Evolutionary conservation across 1,284 basidiomycete genomes (phyloP).

Genomic region (Rhodotorula sp.): DNA sequence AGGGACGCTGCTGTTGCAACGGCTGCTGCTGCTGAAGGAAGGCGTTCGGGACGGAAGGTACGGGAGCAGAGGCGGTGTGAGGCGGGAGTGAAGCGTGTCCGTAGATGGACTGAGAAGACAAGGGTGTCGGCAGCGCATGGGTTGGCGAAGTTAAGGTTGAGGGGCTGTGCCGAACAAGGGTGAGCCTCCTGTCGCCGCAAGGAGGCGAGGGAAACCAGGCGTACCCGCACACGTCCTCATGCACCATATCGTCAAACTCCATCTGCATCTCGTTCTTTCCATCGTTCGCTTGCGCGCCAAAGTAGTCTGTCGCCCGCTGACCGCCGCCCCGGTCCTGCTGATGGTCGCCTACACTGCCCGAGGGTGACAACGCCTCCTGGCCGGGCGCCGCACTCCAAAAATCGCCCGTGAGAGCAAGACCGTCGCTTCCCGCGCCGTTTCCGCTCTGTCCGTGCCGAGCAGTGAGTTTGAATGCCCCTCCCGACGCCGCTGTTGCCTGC

Average conservation of each 20-base stretch:
- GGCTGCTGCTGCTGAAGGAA: neutral
- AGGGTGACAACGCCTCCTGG: neutral
- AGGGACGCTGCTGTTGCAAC: neutral
- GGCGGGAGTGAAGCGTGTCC: no score
- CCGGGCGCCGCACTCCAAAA: constrained; percentile 27
- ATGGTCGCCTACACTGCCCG: neutral
- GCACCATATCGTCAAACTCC: constrained; percentile 36
- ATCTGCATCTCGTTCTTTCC: constrained; percentile 4
- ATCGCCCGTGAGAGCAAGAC: constrained; percentile 9
- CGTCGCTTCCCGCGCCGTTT: neutral
- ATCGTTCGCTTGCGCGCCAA: neutral
- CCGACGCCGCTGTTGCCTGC: neutral
- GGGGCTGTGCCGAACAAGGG: neutral
- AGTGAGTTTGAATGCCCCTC: neutral
- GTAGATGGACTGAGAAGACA: neutral
- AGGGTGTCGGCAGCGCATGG: neutral
- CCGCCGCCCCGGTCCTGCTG: neutral
- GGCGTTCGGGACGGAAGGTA: neutral
- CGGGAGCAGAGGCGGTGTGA: neutral
- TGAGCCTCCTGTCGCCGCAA: neutral
- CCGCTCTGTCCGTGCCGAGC: neutral
- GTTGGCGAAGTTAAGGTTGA: neutral
- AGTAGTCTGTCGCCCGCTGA: neutral
- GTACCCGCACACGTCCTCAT: constrained; percentile 33
- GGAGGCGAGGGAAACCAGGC: neutral